Conservation (phyloP, 371 early-diverging fungal species). For the Mucor racemosus region DNA sequence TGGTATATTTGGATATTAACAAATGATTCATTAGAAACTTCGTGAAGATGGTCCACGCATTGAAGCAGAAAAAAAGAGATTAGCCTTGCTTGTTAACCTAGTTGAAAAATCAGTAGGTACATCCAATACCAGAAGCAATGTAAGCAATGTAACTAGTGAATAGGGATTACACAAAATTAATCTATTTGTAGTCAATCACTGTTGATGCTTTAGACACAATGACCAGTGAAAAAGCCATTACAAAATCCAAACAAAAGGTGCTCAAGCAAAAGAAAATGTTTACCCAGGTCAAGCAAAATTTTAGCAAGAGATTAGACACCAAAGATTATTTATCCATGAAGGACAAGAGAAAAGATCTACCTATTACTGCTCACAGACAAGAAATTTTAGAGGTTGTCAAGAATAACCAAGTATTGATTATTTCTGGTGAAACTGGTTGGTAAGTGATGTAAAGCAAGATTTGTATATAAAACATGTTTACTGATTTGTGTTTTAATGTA, state of each 20-base stretch:
- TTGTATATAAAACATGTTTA: not conserved
- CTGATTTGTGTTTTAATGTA: not conserved
- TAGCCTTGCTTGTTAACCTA: constrained; percentile 33
- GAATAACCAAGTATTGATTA: constrained; percentile 70
- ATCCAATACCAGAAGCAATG: constrained; percentile 11
- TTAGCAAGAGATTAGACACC: constrained; percentile 36
- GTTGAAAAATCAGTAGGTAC: constrained; percentile 23
- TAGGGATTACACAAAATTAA: too few relatives aligned
- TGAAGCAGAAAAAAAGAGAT: constrained; percentile 33
- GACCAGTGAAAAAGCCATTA: not conserved
- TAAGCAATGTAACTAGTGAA: not conserved
- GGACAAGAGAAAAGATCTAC: constrained; percentile 63
- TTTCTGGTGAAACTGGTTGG: constrained; percentile 92
- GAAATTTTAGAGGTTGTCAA: constrained; percentile 59
- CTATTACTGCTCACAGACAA: constrained; percentile 63
- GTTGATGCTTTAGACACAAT: not conserved
- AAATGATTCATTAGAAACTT: constrained; percentile 19
- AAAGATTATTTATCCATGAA: constrained; percentile 46
- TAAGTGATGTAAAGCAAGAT: not conserved
- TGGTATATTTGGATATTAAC: not conserved
- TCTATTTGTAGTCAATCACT: not conserved
- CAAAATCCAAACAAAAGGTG: not conserved
- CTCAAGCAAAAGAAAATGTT: constrained; percentile 15
- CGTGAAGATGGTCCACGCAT: constrained; percentile 27
- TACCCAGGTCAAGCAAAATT: constrained; percentile 30